A percentile compares a stretch with the other conserved stretches of the same genome.
These are phyloP conservation scores for Huiozyma sinensis DNA, from an alignment of 805 yeast species.

Conservation along the genomic window DNA sequence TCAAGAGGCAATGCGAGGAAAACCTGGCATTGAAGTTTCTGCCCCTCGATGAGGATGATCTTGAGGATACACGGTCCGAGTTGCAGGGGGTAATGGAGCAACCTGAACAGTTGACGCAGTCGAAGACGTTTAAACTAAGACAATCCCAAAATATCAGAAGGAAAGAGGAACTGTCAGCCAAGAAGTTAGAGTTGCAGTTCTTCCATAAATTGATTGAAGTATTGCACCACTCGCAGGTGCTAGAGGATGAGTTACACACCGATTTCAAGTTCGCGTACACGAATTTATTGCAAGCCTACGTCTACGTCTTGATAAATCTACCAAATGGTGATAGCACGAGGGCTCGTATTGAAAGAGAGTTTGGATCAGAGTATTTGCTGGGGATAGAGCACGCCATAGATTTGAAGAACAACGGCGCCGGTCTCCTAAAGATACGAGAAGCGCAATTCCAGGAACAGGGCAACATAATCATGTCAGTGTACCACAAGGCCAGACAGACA, in stretches of 20 bases:
- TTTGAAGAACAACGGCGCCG: neutral
- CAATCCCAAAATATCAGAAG: constrained; percentile 14
- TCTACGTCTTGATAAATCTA: constrained; percentile 16
- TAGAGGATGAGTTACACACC: constrained; percentile 5
- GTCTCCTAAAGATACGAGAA: neutral
- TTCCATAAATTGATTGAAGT: constrained; percentile 9
- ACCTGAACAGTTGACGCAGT: constrained; percentile 18
- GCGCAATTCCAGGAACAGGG: constrained; percentile 23
- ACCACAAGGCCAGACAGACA: constrained; percentile 3
- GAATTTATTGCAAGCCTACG: constrained; percentile 17
- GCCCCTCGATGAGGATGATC: constrained; percentile 11
- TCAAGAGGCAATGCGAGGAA: constrained; percentile 12
- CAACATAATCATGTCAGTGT: constrained; percentile 19
- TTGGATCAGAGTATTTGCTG: constrained; percentile 8
- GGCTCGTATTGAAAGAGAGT: constrained; percentile 7
- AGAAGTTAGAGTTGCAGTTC: constrained; percentile 15
- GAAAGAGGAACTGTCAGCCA: constrained; percentile 13
- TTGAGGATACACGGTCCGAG: constrained; percentile 3
- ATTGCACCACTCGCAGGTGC: constrained; percentile 15
- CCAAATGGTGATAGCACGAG: constrained; percentile 16
- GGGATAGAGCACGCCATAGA: constrained; percentile 5
- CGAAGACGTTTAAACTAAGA: constrained; percentile 20
- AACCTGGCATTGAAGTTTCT: constrained; percentile 9
- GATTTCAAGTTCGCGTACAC: constrained; percentile 7
- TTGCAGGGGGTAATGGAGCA: neutral